A percentile compares a stretch with the other conserved stretches of the same genome.
Conservation (phyloP, 2,329 filamentous ascomycete genomes). For the Beauveria sp. region DNA sequence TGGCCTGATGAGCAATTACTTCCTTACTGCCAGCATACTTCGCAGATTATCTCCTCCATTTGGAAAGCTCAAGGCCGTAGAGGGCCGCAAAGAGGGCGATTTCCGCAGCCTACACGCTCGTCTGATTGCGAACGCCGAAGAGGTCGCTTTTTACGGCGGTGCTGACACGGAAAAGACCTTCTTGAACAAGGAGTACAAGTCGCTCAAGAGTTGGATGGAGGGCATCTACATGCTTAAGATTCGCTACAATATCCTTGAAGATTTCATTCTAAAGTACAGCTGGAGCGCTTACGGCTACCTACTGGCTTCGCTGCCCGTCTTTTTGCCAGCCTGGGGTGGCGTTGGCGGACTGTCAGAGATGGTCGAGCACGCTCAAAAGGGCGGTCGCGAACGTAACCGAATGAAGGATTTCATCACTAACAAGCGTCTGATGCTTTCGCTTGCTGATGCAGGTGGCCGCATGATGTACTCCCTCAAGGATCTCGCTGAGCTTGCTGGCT, state of each 20-base stretch:
- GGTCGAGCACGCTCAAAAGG: conserved; percentile 39
- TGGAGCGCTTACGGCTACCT: conserved; percentile 98
- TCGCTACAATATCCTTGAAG: conserved; percentile 96
- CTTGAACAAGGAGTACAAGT: conserved; percentile 84
- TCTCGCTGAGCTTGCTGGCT: conserved; percentile 86
- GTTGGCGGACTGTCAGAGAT: conserved; percentile 67
- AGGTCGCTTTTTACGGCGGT: conserved; percentile 95
- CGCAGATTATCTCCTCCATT: conserved; percentile 88
- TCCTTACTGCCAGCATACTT: conserved; percentile 84
- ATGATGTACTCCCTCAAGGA: conserved; percentile 99
- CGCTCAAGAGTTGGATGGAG: conserved; percentile 95
- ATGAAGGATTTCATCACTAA: conserved; percentile 99
- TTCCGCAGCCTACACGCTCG: conserved; percentile 87
- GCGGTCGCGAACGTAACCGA: conserved; percentile 66
- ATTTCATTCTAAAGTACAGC: conserved; percentile 96
- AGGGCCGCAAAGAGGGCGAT: conserved; percentile 90
- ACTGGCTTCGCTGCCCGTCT: conserved; percentile 85
- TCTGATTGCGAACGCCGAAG: conserved; percentile 92
- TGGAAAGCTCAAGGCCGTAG: conserved; percentile 91
- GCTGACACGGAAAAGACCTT: conserved; percentile 93
- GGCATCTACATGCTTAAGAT: conserved; percentile 97
- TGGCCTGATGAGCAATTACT: conserved; percentile 85
- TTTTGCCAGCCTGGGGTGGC: conserved; percentile 89
- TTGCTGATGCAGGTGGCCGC: conserved; percentile 89
- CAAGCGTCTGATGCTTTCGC: conserved; percentile 93